Percentiles rank a stretch among this genome's conserved stretches.
Evolutionary conservation across 345 rosid genomes (phyloP).

Genomic region (Corchorus olitorius): DNA sequence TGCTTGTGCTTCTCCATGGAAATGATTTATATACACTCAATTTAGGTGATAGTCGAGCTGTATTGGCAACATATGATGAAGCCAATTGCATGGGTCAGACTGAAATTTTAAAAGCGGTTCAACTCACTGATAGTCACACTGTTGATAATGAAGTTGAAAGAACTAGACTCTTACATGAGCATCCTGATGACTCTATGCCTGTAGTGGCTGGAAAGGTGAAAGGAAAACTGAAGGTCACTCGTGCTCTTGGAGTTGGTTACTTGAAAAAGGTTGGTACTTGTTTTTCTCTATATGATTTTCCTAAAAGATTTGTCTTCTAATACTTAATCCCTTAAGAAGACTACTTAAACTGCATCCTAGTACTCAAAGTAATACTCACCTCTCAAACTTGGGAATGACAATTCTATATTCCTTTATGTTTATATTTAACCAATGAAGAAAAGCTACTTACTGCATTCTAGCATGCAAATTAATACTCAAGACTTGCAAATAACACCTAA

Average conservation of each 20-base stretch:
- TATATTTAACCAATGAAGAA: not conserved
- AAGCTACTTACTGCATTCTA: not conserved
- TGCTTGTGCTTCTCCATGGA: slow-evolving; percentile 81
- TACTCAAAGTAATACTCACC: not conserved
- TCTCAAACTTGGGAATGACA: too few relatives aligned
- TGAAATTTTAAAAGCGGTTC: slow-evolving; percentile 66
- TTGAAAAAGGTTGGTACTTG: slow-evolving; percentile 64
- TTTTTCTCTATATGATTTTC: slow-evolving; percentile 9
- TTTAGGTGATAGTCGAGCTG: slow-evolving; percentile 95
- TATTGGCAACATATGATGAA: slow-evolving; percentile 65
- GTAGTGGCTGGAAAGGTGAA: slow-evolving; percentile 78
- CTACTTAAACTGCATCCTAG: not conserved
- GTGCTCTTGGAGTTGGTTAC: slow-evolving; percentile 96
- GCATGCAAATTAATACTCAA: not conserved
- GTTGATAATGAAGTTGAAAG: slow-evolving; percentile 83
- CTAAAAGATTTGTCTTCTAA: not conserved
- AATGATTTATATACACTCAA: slow-evolving; percentile 73
- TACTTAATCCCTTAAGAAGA: not conserved
- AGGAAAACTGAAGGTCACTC: slow-evolving; percentile 93
- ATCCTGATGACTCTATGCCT: slow-evolving; percentile 78
- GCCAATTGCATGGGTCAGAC: slow-evolving; percentile 28
- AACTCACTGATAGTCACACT: slow-evolving; percentile 84
- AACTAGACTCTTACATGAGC: slow-evolving; percentile 61
- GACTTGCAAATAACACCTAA: not conserved
- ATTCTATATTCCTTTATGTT: not conserved